Evolutionary conservation across 352 stramenopile genomes (phyloP).

Genomic region (Peronospora destructor): DNA sequence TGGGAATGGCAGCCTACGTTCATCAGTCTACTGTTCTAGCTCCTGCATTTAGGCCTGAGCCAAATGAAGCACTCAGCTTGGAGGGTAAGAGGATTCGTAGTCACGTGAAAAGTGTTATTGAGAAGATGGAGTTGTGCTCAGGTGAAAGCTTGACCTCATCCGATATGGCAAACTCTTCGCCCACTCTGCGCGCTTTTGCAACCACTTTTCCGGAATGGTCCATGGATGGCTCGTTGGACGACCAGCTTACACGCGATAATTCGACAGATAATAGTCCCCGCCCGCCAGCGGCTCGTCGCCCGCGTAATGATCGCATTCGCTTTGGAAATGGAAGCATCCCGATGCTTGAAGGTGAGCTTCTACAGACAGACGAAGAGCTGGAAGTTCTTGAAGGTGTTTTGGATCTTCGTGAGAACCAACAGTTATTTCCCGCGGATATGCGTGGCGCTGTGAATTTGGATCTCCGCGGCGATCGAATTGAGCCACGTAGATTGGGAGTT

Average conservation of each 20-base stretch:
- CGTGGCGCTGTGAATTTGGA: slow-evolving; percentile 37
- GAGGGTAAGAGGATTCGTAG: slow-evolving; percentile 49
- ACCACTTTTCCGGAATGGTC: slow-evolving; percentile 69
- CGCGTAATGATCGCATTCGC: slow-evolving; percentile 42
- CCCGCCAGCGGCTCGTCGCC: slow-evolving; percentile 19
- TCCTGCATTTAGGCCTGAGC: slow-evolving; percentile 61
- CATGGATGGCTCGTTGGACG: slow-evolving; percentile 45
- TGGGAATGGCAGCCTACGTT: slow-evolving; percentile 79
- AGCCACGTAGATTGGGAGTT: slow-evolving; percentile 21
- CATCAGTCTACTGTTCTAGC: slow-evolving; percentile 84
- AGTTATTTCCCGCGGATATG: slow-evolving; percentile 48
- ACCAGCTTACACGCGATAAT: slow-evolving; percentile 40
- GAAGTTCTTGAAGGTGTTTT: slow-evolving; percentile 63
- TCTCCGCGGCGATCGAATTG: slow-evolving; percentile 25
- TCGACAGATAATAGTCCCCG: slow-evolving; percentile 37
- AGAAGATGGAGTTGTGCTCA: slow-evolving; percentile 83
- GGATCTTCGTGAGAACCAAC: slow-evolving; percentile 56
- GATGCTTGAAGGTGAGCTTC: slow-evolving; percentile 50
- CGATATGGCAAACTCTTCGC: slow-evolving; percentile 38
- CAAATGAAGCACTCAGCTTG: slow-evolving; percentile 47
- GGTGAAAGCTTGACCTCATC: slow-evolving; percentile 33
- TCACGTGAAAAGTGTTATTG: slow-evolving; percentile 65
- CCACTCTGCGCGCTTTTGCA: slow-evolving; percentile 51
- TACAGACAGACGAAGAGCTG: slow-evolving; percentile 62
- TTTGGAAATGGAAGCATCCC: slow-evolving; percentile 34